Evolutionary conservation across 1,284 basidiomycete genomes (phyloP).

Genomic region (Ceratobasidium sp.): DNA sequence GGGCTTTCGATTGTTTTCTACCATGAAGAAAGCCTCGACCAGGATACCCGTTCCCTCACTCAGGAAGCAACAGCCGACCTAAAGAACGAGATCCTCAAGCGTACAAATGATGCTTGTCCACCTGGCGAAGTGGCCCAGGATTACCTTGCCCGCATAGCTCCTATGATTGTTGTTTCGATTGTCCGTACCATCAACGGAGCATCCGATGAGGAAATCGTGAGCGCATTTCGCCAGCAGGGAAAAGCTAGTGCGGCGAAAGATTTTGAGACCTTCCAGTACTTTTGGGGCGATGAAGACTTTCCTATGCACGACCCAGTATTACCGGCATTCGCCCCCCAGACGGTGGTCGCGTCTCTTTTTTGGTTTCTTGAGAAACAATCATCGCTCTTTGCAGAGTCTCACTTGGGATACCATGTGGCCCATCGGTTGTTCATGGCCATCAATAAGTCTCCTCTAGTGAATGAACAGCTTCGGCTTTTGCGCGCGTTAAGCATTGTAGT

Average conservation of each 20-base stretch:
- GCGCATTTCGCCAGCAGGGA: constrained; percentile 23
- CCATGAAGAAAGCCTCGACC: constrained; percentile 49
- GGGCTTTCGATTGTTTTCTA: constrained; percentile 65
- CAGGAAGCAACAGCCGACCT: constrained; percentile 13
- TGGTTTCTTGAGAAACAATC: constrained; percentile 54
- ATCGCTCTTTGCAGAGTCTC: constrained; percentile 47
- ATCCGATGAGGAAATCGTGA: constrained; percentile 21
- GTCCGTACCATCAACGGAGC: constrained; percentile 34
- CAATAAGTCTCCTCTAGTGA: constrained; percentile 75
- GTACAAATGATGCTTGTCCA: constrained; percentile 31
- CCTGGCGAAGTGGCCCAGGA: constrained; percentile 18
- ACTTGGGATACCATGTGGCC: constrained; percentile 76
- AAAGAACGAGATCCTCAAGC: constrained; percentile 20
- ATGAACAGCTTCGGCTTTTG: constrained; percentile 82
- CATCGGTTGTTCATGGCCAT: constrained; percentile 76
- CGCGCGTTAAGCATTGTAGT: constrained; percentile 79
- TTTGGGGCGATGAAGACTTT: constrained; percentile 59
- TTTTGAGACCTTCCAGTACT: constrained; percentile 61
- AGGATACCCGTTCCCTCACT: constrained; percentile 40
- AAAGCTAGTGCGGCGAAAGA: constrained; percentile 48
- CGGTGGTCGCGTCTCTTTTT: constrained; percentile 62
- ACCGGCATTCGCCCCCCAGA: constrained; percentile 60
- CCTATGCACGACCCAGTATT: constrained; percentile 66
- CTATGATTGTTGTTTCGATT: constrained; percentile 25
- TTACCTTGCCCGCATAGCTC: constrained; percentile 18